Evolutionary conservation across 1,284 basidiomycete species (phyloP).

Genomic region (Exobasidium rhododendri): DNA sequence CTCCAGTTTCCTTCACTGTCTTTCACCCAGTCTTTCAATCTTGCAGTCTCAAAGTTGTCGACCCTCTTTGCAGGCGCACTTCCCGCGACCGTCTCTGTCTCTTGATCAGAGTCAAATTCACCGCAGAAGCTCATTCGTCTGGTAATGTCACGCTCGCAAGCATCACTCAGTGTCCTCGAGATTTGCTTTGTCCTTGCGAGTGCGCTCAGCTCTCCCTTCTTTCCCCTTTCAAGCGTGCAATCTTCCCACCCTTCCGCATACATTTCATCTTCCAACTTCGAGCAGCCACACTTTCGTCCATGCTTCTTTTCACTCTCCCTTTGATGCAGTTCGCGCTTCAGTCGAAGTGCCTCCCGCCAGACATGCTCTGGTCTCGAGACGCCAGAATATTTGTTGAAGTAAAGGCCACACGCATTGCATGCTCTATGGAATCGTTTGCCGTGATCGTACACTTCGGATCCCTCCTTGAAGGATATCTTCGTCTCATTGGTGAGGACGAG

Average conservation of each 20-base stretch:
- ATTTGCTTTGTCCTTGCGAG: constrained; percentile 9
- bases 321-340: not conserved
- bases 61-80: constrained; percentile 14
- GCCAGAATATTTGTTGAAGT: constrained; percentile 23
- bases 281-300: not conserved
- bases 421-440: constrained; percentile 33
- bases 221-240: not conserved
- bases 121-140: constrained; percentile 26
- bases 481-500: constrained; percentile 27
- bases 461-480: not conserved
- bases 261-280: not conserved
- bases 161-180: constrained; percentile 31
- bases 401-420: constrained; percentile 50
- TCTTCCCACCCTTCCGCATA: not conserved
- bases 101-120: not conserved
- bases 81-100: not conserved
- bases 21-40: constrained; percentile 20
- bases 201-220: not conserved
- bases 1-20: constrained; percentile 34
- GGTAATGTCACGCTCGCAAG: constrained; percentile 26
- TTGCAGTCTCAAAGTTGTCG: constrained; percentile 23
- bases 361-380: constrained; percentile 25
- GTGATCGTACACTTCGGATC: not conserved
- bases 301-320: constrained; percentile 7
- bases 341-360: constrained; percentile 20